Percentiles rank a stretch among this genome's conserved stretches.
Conservation (phyloP, 306 rosid genomes). For the Cicer cuneatum region DNA sequence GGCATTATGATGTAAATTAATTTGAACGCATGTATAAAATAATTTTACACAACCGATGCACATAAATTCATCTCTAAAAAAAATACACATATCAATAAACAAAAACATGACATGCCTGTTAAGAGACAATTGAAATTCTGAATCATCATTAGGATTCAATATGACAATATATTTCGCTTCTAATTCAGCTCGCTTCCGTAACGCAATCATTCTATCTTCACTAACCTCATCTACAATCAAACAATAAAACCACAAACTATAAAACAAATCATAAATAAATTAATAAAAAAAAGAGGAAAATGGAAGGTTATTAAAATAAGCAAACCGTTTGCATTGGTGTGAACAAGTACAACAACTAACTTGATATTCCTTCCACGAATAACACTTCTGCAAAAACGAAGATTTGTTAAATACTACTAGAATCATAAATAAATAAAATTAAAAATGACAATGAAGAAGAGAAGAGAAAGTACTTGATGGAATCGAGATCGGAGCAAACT, state of each 20-base stretch:
- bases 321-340: constrained; percentile 58
- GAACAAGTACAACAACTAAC: constrained; percentile 67
- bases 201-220: constrained; percentile 88
- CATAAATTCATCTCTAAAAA: neutral
- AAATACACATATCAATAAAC: neutral
- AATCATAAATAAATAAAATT: neutral
- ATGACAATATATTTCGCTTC: constrained; percentile 71
- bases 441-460: neutral
- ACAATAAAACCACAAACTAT: constrained; percentile 13
- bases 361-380: constrained; percentile 73
- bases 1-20: no score
- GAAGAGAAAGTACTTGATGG: constrained; percentile 57
- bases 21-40: no score
- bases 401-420: neutral
- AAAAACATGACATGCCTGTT: constrained; percentile 55
- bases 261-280: neutral
- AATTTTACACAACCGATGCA: no score
- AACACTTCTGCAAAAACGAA: constrained; percentile 51
- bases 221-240: constrained; percentile 67
- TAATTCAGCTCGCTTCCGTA: constrained; percentile 88
- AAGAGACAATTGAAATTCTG: constrained; percentile 63
- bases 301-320: neutral
- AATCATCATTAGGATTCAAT: constrained; percentile 63
- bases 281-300: neutral
- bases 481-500: constrained; percentile 90